These are phyloP conservation scores for Barbatosphaeria neglecta DNA, from an alignment of 495 filamentous ascomycete species.

Conservation along the genomic window DNA sequence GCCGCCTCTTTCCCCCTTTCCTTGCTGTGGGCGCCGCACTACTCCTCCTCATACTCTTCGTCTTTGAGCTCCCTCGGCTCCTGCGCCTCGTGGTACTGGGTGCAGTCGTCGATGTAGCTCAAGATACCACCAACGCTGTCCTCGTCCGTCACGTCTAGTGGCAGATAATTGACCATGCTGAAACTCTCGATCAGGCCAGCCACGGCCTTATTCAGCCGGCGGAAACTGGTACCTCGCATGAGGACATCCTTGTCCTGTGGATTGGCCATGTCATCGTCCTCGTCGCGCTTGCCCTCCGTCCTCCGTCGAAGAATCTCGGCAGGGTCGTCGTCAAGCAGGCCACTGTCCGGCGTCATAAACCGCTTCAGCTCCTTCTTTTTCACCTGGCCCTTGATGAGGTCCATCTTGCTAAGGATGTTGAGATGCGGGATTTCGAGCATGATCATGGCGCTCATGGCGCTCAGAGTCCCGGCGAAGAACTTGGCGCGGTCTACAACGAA, in stretches of 20 bases:
- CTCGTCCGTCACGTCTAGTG: constrained; percentile 82
- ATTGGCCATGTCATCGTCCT: constrained; percentile 34
- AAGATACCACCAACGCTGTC: constrained; percentile 85
- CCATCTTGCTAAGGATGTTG: constrained; percentile 95
- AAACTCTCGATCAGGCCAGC: constrained; percentile 88
- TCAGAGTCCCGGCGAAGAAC: constrained; percentile 90
- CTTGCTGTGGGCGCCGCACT: neutral
- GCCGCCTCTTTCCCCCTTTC: neutral
- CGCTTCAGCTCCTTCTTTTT: constrained; percentile 72
- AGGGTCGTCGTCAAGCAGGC: constrained; percentile 61
- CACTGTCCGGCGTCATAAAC: constrained; percentile 73
- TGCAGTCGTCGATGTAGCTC: constrained; percentile 93
- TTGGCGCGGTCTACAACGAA: constrained; percentile 93
- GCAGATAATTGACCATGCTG: constrained; percentile 91
- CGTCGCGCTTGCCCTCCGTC: constrained; percentile 22
- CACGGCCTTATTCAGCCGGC: constrained; percentile 70
- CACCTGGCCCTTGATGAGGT: constrained; percentile 76
- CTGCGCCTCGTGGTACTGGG: constrained; percentile 93
- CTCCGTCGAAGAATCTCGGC: constrained; percentile 35
- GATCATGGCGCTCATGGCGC: constrained; percentile 96
- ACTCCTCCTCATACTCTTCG: constrained; percentile 53
- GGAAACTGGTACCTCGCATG: constrained; percentile 69
- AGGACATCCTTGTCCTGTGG: constrained; percentile 50
- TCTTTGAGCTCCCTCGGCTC: constrained; percentile 82
- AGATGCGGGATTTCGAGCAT: constrained; percentile 94